Percentiles rank a stretch among this genome's conserved stretches.
Evolutionary conservation across 441 rosid species (phyloP).

Genomic region (Kokia cookei): DNA sequence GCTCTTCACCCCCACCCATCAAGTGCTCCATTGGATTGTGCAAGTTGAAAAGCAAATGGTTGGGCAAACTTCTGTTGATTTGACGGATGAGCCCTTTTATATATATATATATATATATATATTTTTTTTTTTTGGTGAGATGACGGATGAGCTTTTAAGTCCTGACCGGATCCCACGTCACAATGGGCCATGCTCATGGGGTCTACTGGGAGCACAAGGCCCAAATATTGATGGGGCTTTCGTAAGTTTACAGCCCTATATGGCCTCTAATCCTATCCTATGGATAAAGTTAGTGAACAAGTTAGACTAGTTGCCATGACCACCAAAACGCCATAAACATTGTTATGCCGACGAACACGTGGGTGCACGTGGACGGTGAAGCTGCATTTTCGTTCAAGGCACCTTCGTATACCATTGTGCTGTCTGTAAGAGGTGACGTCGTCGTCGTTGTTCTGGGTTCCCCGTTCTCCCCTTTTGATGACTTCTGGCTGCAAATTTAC

Average conservation of each 20-base stretch:
- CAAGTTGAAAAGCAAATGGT: neutral
- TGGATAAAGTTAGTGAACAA: neutral
- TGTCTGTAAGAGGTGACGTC: constrained; percentile 7
- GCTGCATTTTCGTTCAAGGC: constrained; percentile 38
- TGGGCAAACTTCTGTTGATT: neutral
- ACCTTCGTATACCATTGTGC: constrained; percentile 70
- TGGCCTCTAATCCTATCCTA: neutral
- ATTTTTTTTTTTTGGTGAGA: too few species aligned
- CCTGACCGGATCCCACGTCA: constrained; percentile 21
- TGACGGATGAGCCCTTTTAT: constrained; percentile 12
- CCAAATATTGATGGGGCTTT: neutral
- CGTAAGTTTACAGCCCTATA: neutral
- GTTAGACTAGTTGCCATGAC: constrained; percentile 38
- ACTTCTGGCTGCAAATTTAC: constrained; percentile 61
- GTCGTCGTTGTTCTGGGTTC: neutral
- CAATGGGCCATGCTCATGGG: neutral
- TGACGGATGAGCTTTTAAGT: constrained; percentile 13
- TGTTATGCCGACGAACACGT: constrained; percentile 27
- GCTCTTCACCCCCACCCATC: neutral
- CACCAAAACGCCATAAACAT: constrained; percentile 39
- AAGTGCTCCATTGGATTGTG: neutral
- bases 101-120: too few species aligned
- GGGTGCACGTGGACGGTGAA: constrained; percentile 26
- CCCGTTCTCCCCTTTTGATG: constrained; percentile 41
- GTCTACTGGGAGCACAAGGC: neutral